Base-by-base conservation (phyloP, 1,284 basidiomycete genomes). In the Microbotryum scabiosae region DNA sequence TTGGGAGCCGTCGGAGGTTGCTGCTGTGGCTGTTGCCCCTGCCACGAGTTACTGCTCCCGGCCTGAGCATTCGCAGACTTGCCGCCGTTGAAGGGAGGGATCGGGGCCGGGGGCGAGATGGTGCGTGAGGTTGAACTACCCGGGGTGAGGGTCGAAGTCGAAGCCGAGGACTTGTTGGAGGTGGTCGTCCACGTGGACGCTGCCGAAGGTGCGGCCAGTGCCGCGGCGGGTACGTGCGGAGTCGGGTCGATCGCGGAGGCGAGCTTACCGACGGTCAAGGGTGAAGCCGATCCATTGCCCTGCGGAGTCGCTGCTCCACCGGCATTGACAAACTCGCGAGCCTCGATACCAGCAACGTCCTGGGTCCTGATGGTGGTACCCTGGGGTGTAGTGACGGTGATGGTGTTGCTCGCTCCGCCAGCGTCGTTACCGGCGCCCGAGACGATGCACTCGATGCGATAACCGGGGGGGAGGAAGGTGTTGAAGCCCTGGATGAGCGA, bases 401-500 rank as follows among this genome's bases (percentile, higher is more conserved):
- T 97, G 60, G 64, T 68, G 47, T 60, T 63, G 51, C 59, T 44
- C 28, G 48, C 57, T 26, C 48, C 51, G 21, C 47, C 51, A 26
- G 43, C 56, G 25, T 36, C 51, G 48, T 56, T 62, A 36, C 59
- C 26, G 10, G 55, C 84, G 45, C 69, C 70, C 18, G 65, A 85
- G 48, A 78, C 80, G 62, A 86, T 85, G 74, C 92, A 87, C 72
- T 97, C 93, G 75, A 98, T 97, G 66, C 90, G 87, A 78, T 98
- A 98, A 43, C 94, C 94, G 25, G 88, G 84, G 1, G 96, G 96
- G 3, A 98, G 83, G 77, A 98, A 98, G 4, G 94, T 97, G 79
- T 99, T 98, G 83, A 98, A 98, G 41, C 96, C 96, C 76, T 96
- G 88, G 60, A 99, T 97, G 70, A 99, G 87, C 64, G 82, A 77